Conservation (phyloP, 106 monocot genomes). For the Vanilla planifolia region DNA sequence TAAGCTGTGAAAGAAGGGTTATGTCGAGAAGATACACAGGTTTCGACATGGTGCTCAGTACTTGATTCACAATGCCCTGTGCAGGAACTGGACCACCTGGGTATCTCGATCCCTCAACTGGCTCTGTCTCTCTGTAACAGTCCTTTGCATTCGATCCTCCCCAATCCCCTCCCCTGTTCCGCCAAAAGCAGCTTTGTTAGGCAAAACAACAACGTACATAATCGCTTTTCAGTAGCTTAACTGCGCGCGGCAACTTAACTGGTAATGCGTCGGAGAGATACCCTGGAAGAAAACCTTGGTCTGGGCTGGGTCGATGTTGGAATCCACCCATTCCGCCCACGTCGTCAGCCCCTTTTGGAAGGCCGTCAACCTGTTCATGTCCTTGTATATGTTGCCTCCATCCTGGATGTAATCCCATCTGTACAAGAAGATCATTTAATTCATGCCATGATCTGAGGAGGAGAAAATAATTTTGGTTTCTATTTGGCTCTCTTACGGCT, state of each 20-base stretch:
- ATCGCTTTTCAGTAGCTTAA: not conserved
- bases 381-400: conserved; percentile 22
- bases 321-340: conserved; percentile 56
- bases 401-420: conserved; percentile 83
- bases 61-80: conserved; percentile 15
- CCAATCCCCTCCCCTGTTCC: conserved; percentile 16
- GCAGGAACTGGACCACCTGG: conserved; percentile 19
- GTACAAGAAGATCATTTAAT: conserved; percentile 1
- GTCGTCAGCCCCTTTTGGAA: conserved; percentile 50
- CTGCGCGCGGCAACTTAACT: conserved; percentile 20
- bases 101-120: conserved; percentile 20
- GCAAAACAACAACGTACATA: not conserved
- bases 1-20: conserved; percentile 31
- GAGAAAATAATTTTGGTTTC: not conserved
- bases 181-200: not conserved
- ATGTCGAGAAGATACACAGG: conserved; percentile 32
- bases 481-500: conserved; percentile 31
- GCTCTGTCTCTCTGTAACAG: conserved; percentile 15
- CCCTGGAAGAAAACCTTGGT: conserved; percentile 59
- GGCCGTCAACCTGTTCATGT: conserved; percentile 62
- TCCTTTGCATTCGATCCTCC: conserved; percentile 1
- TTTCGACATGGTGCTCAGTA: conserved; percentile 22
- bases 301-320: conserved; percentile 20
- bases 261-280: conserved; percentile 55
- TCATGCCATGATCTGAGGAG: not conserved